Evolutionary conservation across 192 early-diverging fungal genomes (phyloP).

Genomic region (Mortierella alpina): DNA sequence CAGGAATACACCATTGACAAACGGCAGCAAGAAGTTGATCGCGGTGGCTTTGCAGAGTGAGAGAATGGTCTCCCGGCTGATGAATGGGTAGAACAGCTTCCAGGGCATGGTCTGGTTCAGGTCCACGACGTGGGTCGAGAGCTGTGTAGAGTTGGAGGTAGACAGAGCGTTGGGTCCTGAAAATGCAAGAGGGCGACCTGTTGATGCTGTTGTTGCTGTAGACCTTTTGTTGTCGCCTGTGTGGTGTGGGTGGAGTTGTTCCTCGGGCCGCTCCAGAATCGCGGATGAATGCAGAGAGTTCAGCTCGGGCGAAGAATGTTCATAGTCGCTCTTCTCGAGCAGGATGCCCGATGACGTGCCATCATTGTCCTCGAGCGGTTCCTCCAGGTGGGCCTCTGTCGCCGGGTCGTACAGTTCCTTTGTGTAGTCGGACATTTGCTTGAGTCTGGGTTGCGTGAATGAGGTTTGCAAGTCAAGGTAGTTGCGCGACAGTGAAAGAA

Average conservation of each 20-base stretch:
- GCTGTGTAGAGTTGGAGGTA: constrained; percentile 5
- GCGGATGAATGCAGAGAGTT: constrained; percentile 36
- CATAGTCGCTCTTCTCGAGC: constrained; percentile 37
- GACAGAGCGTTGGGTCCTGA: background rate
- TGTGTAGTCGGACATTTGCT: constrained; percentile 29
- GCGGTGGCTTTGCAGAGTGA: constrained; percentile 56
- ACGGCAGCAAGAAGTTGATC: constrained; percentile 68
- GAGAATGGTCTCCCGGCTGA: constrained; percentile 50
- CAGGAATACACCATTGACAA: constrained; percentile 70
- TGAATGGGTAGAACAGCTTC: constrained; percentile 40
- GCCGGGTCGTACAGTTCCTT: constrained; percentile 35
- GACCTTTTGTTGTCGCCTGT: background rate
- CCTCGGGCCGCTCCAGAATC: constrained; percentile 27
- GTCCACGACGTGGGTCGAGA: constrained; percentile 32
- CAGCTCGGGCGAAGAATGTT: constrained; percentile 41
- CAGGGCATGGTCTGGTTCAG: constrained; percentile 53
- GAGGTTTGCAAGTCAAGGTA: background rate
- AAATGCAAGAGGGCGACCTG: background rate
- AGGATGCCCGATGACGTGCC: constrained; percentile 31
- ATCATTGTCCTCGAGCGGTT: constrained; percentile 32
- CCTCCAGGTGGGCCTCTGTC: constrained; percentile 28
- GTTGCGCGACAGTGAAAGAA: no score
- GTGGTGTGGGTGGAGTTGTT: background rate
- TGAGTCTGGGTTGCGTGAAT: background rate
- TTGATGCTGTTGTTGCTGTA: background rate